These are phyloP conservation scores for Epithele typhae DNA, from an alignment of 768 basidiomycete genomes.

Conservation along the genomic window DNA sequence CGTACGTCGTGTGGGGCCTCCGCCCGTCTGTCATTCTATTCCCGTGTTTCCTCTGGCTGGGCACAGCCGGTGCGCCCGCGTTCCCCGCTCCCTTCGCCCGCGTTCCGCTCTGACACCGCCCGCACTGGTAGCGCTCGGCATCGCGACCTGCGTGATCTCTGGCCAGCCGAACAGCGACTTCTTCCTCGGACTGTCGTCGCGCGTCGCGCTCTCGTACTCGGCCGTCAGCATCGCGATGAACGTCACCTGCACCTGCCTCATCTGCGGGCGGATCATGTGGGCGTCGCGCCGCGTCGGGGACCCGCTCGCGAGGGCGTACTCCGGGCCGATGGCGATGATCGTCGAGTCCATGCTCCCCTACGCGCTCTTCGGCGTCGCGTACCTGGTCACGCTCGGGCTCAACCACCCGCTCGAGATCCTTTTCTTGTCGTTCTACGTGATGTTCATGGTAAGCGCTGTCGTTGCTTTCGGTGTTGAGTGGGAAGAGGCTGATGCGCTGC, in stretches of 20 bases:
- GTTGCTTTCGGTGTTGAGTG: neutral
- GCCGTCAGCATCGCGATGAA: constrained; percentile 37
- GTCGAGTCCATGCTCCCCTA: constrained; percentile 12
- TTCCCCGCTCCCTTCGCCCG: neutral
- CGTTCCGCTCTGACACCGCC: neutral
- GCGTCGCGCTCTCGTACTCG: constrained; percentile 38
- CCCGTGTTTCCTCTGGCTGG: constrained; percentile 4
- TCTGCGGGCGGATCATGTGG: constrained; percentile 30
- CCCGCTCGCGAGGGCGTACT: constrained; percentile 1
- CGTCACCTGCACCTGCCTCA: constrained; percentile 34
- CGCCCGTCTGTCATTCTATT: constrained; percentile 1
- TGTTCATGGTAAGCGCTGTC: constrained; percentile 5
- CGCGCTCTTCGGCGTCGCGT: constrained; percentile 6
- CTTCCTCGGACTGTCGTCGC: constrained; percentile 32
- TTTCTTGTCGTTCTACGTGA: constrained; percentile 6
- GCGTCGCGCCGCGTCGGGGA: neutral
- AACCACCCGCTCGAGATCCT: constrained; percentile 4
- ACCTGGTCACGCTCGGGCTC: constrained; percentile 2
- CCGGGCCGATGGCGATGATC: constrained; percentile 4
- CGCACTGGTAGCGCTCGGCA: constrained; percentile 31
- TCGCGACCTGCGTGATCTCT: constrained; percentile 33
- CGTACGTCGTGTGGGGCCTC: constrained; percentile 2
- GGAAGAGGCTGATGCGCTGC: too few species aligned
- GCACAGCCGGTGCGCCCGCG: neutral
- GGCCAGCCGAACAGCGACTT: constrained; percentile 35